These are phyloP conservation scores for Cicer bijugum DNA, from an alignment of 306 rosid genomes.

Conservation along the genomic window DNA sequence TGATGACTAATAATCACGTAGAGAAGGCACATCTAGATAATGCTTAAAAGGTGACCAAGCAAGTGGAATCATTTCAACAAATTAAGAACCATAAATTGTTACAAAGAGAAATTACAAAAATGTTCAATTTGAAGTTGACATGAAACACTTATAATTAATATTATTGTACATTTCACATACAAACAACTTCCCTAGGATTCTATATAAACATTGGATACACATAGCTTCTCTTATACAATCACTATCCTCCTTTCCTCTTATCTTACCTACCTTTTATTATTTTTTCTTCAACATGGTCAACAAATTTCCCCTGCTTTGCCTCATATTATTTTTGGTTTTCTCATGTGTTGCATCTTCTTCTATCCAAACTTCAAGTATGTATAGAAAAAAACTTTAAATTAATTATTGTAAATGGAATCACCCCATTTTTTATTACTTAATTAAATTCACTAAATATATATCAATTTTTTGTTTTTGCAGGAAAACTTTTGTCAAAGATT, in stretches of 20 bases:
- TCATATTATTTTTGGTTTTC: slow-evolving; percentile 42
- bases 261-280: not conserved
- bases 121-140: slow-evolving; percentile 25
- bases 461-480: slow-evolving; percentile 30
- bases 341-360: slow-evolving; percentile 37
- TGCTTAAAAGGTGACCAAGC: not conserved
- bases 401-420: not conserved
- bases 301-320: not conserved
- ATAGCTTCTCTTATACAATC: slow-evolving; percentile 5
- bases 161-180: not conserved
- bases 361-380: slow-evolving; percentile 54
- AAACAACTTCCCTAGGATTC: slow-evolving; percentile 12
- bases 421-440: not conserved
- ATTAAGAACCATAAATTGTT: not conserved
- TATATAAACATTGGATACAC: slow-evolving; percentile 16
- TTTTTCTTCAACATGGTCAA: slow-evolving; percentile 39
- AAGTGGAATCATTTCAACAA: not conserved
- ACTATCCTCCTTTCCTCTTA: not conserved
- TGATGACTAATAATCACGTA: not conserved
- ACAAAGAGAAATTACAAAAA: slow-evolving; percentile 4
- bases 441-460: not conserved
- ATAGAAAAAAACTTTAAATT: not conserved
- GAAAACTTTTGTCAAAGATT: slow-evolving; percentile 39
- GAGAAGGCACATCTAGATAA: slow-evolving; percentile 10
- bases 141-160: not conserved